Base-by-base conservation (phyloP, 2,329 filamentous ascomycete species). In the Chaetomium sp. region DNA sequence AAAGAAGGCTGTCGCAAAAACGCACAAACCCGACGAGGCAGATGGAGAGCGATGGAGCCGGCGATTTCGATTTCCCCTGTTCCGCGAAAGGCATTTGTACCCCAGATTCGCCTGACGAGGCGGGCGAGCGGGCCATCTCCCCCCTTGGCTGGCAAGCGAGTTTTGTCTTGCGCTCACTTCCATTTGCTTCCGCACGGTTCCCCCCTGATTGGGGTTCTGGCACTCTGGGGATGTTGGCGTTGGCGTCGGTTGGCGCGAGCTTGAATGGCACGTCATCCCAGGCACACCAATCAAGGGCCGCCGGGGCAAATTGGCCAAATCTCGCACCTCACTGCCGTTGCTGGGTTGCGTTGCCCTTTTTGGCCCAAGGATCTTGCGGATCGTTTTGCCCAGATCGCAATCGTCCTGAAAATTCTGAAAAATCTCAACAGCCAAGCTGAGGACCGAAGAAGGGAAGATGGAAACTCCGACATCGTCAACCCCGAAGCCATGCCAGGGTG, bases 241-340 rank as follows among this genome's bases (percentile, higher is more conserved):
- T 27, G 19, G 19, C 19, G 19, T 27, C 19, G 19, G 19, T 27
- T 27, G 19, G 19, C 19, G 19, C 19, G 19, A 27, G 19, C 19
- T 27, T 27, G 19, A 52, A 36, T 52, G 55, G 55, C 47, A 56
- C 48, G 50, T 49, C 54, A 52, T 56, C 54, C 41, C 50, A 58
- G 54, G 54, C 49, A 57, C 52, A 48, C 60, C 59, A 62, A 62
- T 62, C 55, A 59, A n/a, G 40, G 38, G 27, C 14, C 35, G 46
- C 42, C 9, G 10, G 43, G 12, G 37, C n/a, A 44, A 59, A 59
- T 59, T 59, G 51, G 38, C 14, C 54, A 53, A 57, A 60, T 62
- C 54, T 61, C 55, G 52, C 45, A 45, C 12, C 32, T 55, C 53
- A 42, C 27, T 53, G 56, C 58, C 52, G 53, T 47, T 42, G 47